A percentile compares a stretch with the other conserved stretches of the same genome.
These are phyloP conservation scores for Colletotrichum sp. DNA, from an alignment of 2,329 filamentous ascomycete species.

Conservation along the genomic window DNA sequence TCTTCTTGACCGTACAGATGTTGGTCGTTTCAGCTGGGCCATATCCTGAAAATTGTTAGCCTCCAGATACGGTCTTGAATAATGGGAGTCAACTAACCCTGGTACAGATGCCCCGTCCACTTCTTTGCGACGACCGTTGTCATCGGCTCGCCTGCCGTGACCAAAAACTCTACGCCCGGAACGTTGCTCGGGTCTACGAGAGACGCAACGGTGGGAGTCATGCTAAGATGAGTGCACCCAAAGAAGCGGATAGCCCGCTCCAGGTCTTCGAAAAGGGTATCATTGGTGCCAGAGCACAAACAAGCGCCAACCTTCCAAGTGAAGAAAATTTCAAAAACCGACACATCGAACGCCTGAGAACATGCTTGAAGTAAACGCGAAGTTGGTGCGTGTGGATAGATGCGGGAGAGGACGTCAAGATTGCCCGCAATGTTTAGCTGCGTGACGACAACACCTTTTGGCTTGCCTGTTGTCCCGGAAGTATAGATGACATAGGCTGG, in stretches of 20 bases:
- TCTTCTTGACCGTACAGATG: constrained; percentile 78
- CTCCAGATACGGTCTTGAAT: background rate
- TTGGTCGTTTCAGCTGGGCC: constrained; percentile 89
- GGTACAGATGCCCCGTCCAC: constrained; percentile 75
- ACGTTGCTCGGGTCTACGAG: constrained; percentile 73
- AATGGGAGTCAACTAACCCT: constrained; percentile 51
- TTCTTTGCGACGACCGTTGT: constrained; percentile 71
- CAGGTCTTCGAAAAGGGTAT: constrained; percentile 75
- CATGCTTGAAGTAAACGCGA: constrained; percentile 80
- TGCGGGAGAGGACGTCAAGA: constrained; percentile 65
- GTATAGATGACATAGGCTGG: constrained; percentile 83
- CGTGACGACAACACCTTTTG: constrained; percentile 81
- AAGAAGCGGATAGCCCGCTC: constrained; percentile 69
- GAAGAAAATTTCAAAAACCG: constrained; percentile 90
- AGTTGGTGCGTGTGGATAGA: constrained; percentile 63
- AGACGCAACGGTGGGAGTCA: constrained; percentile 85
- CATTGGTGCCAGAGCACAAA: constrained; percentile 76
- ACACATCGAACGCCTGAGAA: constrained; percentile 86
- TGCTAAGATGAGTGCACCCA: constrained; percentile 77
- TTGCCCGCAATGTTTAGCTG: constrained; percentile 80
- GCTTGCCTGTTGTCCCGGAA: constrained; percentile 80
- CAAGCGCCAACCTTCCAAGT: constrained; percentile 80
- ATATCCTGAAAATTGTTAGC: constrained; percentile 54
- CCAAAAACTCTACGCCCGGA: constrained; percentile 74
- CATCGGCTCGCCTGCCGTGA: constrained; percentile 82